Evolutionary conservation across 1,284 basidiomycete species (phyloP).

Genomic region (Inonotus hispidus): DNA sequence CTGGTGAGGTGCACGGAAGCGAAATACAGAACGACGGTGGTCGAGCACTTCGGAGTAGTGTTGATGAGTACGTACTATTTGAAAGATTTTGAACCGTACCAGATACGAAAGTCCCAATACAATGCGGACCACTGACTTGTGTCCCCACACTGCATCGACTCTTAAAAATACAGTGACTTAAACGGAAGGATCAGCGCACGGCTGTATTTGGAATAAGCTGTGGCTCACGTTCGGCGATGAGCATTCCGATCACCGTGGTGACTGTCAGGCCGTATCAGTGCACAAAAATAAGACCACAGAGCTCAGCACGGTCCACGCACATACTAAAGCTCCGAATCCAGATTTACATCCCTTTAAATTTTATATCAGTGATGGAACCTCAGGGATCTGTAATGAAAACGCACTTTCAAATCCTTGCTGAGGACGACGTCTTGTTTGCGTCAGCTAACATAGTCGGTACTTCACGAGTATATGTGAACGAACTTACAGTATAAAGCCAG

Average conservation of each 20-base stretch:
- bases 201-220: background rate
- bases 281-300: background rate
- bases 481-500: background rate
- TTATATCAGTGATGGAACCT: background rate
- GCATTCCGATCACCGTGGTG: background rate
- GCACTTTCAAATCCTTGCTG: background rate
- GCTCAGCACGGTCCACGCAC: background rate
- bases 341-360: background rate
- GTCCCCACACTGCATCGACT: slow-evolving; percentile 1
- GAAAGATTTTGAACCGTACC: background rate
- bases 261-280: background rate
- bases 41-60: background rate
- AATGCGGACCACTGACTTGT: background rate
- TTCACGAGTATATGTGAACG: background rate
- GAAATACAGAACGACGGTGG: background rate
- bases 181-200: background rate
- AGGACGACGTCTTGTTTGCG: background rate
- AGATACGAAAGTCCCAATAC: background rate
- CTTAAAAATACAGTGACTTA: background rate
- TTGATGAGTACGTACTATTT: background rate
- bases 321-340: background rate
- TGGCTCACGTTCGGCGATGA: background rate
- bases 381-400: background rate
- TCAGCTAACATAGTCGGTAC: background rate
- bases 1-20: background rate